These are phyloP conservation scores for Globisporangium perplexum DNA, from an alignment of 352 stramenopile genomes.

Conservation along the genomic window DNA sequence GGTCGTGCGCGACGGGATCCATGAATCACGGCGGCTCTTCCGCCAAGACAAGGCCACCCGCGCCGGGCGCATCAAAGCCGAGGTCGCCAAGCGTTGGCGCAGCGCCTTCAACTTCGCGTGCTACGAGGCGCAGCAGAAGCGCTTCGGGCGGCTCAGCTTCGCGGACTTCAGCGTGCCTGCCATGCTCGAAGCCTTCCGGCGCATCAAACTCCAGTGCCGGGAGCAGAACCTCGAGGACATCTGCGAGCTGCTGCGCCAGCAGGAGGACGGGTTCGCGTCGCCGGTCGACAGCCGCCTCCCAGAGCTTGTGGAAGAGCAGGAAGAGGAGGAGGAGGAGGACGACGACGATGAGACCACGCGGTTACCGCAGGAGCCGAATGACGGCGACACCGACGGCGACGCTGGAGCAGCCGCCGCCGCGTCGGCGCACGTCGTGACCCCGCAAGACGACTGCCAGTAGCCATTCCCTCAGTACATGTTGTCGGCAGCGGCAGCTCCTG, in stretches of 20 bases:
- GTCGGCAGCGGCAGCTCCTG: too few species aligned
- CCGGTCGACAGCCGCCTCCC: slow-evolving; percentile 15
- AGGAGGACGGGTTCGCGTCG: slow-evolving; percentile 11
- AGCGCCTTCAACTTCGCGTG: slow-evolving; percentile 51
- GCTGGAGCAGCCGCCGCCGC: not conserved
- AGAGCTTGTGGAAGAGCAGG: slow-evolving; percentile 20
- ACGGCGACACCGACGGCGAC: too few species aligned
- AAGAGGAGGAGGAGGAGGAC: slow-evolving; percentile 1
- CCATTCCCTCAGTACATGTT: not conserved
- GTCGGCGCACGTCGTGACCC: not conserved
- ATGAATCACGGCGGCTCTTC: slow-evolving; percentile 36
- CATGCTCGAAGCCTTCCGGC: slow-evolving; percentile 48
- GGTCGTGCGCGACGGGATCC: slow-evolving; percentile 50
- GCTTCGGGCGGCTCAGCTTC: slow-evolving; percentile 38
- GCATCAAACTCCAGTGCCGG: slow-evolving; percentile 18
- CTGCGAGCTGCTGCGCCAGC: slow-evolving; percentile 12
- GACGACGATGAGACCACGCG: not conserved
- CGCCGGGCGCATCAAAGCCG: slow-evolving; percentile 28
- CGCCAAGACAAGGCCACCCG: slow-evolving; percentile 31
- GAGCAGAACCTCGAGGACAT: slow-evolving; percentile 14
- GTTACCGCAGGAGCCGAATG: not conserved
- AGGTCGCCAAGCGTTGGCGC: slow-evolving; percentile 36
- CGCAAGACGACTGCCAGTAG: slow-evolving; percentile 5
- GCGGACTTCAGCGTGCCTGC: slow-evolving; percentile 36
- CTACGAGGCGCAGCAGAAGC: slow-evolving; percentile 41